phyloP scores from a whole-genome alignment of 768 basidiomycete species.

The Xanthoconium stramineum region DNA sequence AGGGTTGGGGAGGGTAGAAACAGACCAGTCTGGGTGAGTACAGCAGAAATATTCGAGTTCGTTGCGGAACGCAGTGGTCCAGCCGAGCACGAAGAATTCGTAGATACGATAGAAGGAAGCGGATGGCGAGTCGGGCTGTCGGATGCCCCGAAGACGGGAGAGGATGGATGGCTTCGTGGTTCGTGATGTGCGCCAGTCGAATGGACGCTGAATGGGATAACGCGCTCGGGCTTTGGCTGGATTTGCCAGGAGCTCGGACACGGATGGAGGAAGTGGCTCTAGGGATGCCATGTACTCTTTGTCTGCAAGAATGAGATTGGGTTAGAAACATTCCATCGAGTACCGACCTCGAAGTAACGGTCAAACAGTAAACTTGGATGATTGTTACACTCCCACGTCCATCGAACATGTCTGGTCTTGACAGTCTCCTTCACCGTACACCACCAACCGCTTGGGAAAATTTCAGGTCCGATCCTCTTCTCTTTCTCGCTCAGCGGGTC shows the following conservation, averaged over 20 bases:
- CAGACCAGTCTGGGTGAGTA: constrained; percentile 3
- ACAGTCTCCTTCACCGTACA: constrained; percentile 4
- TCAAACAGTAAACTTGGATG: too few species aligned
- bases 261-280: constrained; percentile 3
- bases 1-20: constrained; percentile 1
- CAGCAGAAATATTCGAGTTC: constrained; percentile 13
- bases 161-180: not conserved
- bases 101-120: constrained; percentile 10
- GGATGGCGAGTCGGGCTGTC: not conserved
- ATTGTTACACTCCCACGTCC: too few species aligned
- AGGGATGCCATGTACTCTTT: not conserved
- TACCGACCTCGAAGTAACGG: not conserved
- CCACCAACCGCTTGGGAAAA: constrained; percentile 7
- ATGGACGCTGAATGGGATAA: constrained; percentile 3
- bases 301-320: not conserved
- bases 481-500: constrained; percentile 5
- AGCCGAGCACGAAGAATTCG: constrained; percentile 8
- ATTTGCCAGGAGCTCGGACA: constrained; percentile 1
- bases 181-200: constrained; percentile 5
- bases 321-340: not conserved
- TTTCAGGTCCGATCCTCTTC: constrained; percentile 3
- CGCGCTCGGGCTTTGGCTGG: not conserved
- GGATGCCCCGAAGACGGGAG: not conserved
- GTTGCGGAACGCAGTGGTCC: constrained; percentile 12
- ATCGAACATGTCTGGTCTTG: not conserved